Conservation (phyloP, 2,329 filamentous ascomycete species). For the Ceratocystis diversiconidia region DNA sequence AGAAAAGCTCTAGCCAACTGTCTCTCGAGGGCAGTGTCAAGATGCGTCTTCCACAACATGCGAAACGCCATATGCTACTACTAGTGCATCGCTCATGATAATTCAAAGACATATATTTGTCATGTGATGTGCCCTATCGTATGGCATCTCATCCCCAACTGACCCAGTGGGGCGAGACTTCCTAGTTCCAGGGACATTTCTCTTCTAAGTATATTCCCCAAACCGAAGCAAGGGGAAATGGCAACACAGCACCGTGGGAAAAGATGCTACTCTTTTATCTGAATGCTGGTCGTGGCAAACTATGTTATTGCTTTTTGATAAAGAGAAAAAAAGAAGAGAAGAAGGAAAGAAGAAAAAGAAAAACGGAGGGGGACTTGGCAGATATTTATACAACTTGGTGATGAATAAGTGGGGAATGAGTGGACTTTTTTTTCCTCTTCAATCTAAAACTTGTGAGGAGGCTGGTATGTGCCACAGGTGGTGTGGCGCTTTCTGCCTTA, state of each 20-base stretch:
- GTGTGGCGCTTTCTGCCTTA: neutral
- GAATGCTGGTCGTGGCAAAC: slow-evolving; percentile 19
- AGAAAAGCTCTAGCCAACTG: neutral
- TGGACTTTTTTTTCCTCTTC: slow-evolving; percentile 3
- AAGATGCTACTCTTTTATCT: slow-evolving; percentile 3
- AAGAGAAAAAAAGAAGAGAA: slow-evolving; percentile 17
- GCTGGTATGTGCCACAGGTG: neutral
- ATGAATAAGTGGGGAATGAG: neutral
- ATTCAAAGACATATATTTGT: neutral
- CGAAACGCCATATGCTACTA: neutral
- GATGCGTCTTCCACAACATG: neutral
- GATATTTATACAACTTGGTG: slow-evolving; percentile 15
- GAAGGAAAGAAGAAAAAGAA: slow-evolving; percentile 14
- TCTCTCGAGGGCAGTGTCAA: no score
- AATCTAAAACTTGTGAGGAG: neutral
- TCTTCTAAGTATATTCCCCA: slow-evolving; percentile 18
- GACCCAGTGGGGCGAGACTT: slow-evolving; percentile 18
- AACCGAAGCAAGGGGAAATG: slow-evolving; percentile 17
- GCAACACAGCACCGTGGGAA: slow-evolving; percentile 19
- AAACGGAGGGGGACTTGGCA: neutral
- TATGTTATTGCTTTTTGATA: slow-evolving; percentile 19
- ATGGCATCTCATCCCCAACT: slow-evolving; percentile 18
- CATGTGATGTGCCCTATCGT: slow-evolving; percentile 18
- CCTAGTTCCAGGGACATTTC: slow-evolving; percentile 19
- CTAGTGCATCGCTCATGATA: neutral